A percentile compares a stretch with the other conserved stretches of the same genome.
Conservation (phyloP, 2,329 filamentous ascomycete species). For the Bertia moriformis region DNA sequence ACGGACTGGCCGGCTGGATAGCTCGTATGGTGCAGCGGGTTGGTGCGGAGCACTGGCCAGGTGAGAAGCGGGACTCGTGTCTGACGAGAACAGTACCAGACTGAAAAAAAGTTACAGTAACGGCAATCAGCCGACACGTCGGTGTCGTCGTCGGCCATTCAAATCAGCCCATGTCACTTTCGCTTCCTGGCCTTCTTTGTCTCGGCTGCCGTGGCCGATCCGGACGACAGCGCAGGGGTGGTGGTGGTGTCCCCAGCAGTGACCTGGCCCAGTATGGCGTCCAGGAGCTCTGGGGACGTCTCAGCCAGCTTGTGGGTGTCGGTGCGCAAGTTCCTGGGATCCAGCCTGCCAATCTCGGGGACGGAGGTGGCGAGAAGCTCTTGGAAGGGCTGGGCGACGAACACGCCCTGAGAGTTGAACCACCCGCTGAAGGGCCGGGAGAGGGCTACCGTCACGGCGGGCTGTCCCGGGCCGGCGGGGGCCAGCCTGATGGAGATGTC, state of each 20-base stretch:
- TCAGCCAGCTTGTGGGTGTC: slow-evolving; percentile 13
- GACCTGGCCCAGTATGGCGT: slow-evolving; percentile 22
- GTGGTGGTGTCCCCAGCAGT: no score
- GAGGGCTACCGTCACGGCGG: slow-evolving; percentile 35
- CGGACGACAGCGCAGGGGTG: slow-evolving; percentile 9
- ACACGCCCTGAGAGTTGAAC: slow-evolving; percentile 62
- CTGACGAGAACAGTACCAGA: no score
- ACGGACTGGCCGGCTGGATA: no score
- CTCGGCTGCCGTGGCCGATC: slow-evolving; percentile 9
- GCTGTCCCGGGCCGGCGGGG: slow-evolving; percentile 18
- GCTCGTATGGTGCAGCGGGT: no score
- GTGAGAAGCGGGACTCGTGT: no score
- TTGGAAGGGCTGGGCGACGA: slow-evolving; percentile 66
- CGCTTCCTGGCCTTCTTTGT: slow-evolving; percentile 14
- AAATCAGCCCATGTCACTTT: no score
- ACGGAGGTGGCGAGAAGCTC: slow-evolving; percentile 59
- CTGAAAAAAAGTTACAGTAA: no score
- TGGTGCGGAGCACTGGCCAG: no score
- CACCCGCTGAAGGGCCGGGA: slow-evolving; percentile 55
- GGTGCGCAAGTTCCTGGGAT: slow-evolving; percentile 39
- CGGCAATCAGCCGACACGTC: no score
- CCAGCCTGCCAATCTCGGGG: slow-evolving; percentile 47
- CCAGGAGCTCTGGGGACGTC: slow-evolving; percentile 30
- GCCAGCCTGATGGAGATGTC: slow-evolving; percentile 51
- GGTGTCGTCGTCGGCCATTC: no score